Conservation (phyloP, 139 green algal species). For the Closterium sp. region DNA sequence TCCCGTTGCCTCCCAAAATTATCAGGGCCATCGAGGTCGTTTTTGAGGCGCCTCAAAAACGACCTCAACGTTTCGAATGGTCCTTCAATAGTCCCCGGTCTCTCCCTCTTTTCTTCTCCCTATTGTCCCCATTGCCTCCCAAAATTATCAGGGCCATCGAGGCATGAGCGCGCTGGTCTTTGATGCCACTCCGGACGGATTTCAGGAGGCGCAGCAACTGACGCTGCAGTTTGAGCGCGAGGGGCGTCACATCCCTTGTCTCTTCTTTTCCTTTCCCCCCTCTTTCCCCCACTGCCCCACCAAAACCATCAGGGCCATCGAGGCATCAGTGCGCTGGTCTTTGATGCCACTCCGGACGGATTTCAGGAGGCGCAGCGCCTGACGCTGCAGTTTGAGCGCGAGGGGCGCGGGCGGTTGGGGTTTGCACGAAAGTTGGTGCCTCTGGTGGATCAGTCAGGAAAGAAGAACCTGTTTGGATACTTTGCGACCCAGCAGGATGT, state of each 20-base stretch:
- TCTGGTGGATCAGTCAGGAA: not conserved
- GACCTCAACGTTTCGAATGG: too few relatives aligned
- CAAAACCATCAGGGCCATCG: not conserved
- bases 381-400: not conserved
- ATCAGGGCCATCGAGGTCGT: not conserved
- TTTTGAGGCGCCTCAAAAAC: too few relatives aligned
- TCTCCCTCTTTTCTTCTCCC: too few relatives aligned
- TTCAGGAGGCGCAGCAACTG: not conserved
- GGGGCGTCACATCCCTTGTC: too few relatives aligned
- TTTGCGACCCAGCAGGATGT: not conserved
- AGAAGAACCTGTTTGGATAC: not conserved
- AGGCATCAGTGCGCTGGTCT: not conserved
- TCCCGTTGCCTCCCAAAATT: too few relatives aligned
- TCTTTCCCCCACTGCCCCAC: too few relatives aligned
- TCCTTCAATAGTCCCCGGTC: too few relatives aligned
- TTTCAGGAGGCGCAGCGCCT: not conserved
- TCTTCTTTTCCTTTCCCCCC: too few relatives aligned
- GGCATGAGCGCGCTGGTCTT: not conserved
- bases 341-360: not conserved
- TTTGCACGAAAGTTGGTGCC: not conserved
- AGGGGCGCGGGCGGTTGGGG: not conserved
- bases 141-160: not conserved
- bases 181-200: not conserved
- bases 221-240: not conserved
- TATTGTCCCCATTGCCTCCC: too few relatives aligned